Conservation (phyloP, 2,329 filamentous ascomycete genomes). For the Neofusicoccum ribis region DNA sequence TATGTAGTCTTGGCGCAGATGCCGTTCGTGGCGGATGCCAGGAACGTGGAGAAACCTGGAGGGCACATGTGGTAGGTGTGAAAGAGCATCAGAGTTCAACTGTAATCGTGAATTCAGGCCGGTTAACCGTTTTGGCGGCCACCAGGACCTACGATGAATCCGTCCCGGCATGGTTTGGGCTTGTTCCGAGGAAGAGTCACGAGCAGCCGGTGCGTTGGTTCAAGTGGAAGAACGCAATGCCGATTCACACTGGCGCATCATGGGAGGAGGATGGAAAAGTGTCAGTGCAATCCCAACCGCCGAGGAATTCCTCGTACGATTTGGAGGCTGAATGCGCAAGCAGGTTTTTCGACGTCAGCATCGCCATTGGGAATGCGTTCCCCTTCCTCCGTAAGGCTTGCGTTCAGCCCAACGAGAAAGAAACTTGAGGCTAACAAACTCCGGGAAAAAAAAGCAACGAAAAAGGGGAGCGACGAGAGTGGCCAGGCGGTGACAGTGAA, state of each 20-base stretch:
- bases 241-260: not conserved
- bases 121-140: not conserved
- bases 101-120: too few species aligned
- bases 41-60: not conserved
- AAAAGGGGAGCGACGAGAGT: conserved; percentile 30
- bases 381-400: not conserved
- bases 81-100: too few species aligned
- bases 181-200: not conserved
- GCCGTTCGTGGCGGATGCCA: not conserved
- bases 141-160: conserved; percentile 2
- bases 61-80: not conserved
- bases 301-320: too few species aligned
- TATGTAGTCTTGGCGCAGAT: not conserved
- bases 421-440: not conserved
- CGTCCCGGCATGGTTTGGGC: not conserved
- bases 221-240: conserved; percentile 6
- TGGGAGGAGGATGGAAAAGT: conserved; percentile 5
- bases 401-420: too few species aligned
- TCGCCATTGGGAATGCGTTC: not conserved
- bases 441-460: not conserved
- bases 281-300: not conserved
- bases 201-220: not conserved
- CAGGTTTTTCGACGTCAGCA: not conserved
- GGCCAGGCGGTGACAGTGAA: conserved; percentile 25
- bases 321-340: not conserved